Percentiles rank a stretch among this genome's conserved stretches.
Evolutionary conservation across 2,329 filamentous ascomycete species (phyloP).

Genomic region (Ophidiomyces ophidiicola): DNA sequence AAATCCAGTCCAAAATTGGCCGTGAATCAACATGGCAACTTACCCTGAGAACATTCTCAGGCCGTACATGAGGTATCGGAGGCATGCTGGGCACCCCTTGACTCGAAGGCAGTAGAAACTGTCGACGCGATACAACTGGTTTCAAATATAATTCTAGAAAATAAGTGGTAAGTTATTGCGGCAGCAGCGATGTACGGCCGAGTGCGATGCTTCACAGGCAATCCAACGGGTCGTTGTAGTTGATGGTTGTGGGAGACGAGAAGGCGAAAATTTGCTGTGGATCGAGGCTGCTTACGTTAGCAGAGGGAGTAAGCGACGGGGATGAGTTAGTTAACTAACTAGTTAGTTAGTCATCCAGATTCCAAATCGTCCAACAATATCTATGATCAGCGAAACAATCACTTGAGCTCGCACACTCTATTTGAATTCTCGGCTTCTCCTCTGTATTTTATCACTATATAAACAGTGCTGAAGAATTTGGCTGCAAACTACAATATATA

Average conservation of each 20-base stretch:
- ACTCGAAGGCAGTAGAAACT: not conserved
- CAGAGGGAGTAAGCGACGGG: conserved; percentile 10
- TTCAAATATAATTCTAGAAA: not conserved
- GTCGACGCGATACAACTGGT: not conserved
- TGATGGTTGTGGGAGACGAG: conserved; percentile 13
- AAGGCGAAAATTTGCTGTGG: conserved; percentile 18
- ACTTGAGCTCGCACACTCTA: too few species aligned
- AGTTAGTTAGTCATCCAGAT: not conserved
- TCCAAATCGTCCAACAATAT: too few species aligned
- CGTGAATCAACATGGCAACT: conserved; percentile 19
- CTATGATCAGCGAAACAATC: too few species aligned
- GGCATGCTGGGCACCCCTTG: conserved; percentile 52
- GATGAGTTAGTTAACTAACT: conserved; percentile 1
- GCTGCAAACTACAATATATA: too few species aligned
- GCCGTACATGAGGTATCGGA: conserved; percentile 92
- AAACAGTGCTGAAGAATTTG: too few species aligned
- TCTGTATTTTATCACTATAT: too few species aligned
- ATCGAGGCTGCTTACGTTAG: conserved; percentile 7
- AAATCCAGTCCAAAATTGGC: conserved; percentile 9
- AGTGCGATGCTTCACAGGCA: conserved; percentile 3
- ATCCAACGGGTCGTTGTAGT: conserved; percentile 3
- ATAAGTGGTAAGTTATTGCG: not conserved
- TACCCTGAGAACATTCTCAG: conserved; percentile 93
- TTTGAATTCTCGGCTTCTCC: too few species aligned
- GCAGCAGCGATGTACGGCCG: conserved; percentile 7